A percentile compares a stretch with the other conserved stretches of the same genome.
phyloP scores from a whole-genome alignment of 2,329 filamentous ascomycete genomes.

The Colletotrichum sp. region DNA sequence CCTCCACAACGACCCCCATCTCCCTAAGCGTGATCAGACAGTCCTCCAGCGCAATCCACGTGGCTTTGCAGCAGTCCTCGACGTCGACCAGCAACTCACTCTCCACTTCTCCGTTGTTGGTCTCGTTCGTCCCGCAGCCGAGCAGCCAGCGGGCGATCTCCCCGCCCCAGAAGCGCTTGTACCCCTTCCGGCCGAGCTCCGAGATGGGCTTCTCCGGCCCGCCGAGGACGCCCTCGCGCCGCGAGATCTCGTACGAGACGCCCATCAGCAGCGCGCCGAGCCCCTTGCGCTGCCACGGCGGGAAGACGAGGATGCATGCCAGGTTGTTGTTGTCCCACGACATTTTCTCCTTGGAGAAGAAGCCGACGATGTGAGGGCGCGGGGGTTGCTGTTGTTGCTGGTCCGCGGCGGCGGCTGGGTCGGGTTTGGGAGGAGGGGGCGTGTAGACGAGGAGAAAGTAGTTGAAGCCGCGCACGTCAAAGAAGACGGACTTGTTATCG shows the following conservation, averaged over 20 bases:
- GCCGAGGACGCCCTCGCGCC: conserved; percentile 81
- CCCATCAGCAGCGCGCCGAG: conserved; percentile 90
- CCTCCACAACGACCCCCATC: too few relatives aligned
- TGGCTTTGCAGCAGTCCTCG: conserved; percentile 74
- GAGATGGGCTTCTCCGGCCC: conserved; percentile 95
- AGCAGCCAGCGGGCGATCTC: conserved; percentile 78
- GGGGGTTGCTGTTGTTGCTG: conserved; percentile 5
- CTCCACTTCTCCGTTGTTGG: not conserved
- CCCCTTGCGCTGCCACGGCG: conserved; percentile 91
- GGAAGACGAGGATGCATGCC: conserved; percentile 94
- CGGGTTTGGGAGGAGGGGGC: conserved; percentile 47
- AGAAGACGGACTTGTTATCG: conserved; percentile 98
- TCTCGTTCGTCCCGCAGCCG: conserved; percentile 16
- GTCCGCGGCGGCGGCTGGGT: not conserved
- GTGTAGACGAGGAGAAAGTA: conserved; percentile 91
- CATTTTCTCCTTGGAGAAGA: conserved; percentile 98
- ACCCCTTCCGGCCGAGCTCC: conserved; percentile 82
- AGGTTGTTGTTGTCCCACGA: conserved; percentile 99
- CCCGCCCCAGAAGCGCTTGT: conserved; percentile 84
- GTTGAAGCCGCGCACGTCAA: conserved; percentile 91
- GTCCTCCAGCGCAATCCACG: conserved; percentile 87
- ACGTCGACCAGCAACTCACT: conserved; percentile 61
- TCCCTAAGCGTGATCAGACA: conserved; percentile 76
- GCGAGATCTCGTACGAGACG: conserved; percentile 89
- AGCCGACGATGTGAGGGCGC: conserved; percentile 76